Evolutionary conservation across 1,284 basidiomycete genomes (phyloP).

Genomic region (Phylloboletellus chloephorus): DNA sequence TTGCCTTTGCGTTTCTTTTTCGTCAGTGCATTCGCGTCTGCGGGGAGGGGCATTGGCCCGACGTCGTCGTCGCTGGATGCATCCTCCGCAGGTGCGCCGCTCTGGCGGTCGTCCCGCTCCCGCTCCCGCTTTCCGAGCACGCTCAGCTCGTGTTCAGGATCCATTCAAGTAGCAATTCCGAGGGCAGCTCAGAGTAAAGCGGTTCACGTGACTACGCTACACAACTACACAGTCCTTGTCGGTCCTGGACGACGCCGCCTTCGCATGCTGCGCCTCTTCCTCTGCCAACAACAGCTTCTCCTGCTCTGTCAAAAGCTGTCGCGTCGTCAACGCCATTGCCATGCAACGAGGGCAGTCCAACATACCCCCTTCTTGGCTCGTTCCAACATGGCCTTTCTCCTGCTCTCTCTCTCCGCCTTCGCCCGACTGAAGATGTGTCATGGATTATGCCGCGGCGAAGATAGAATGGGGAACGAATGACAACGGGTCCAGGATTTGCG

Average conservation of each 20-base stretch:
- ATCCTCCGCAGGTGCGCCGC: not conserved
- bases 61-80: conserved; percentile 56
- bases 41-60: conserved; percentile 72
- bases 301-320: conserved; percentile 45
- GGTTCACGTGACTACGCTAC: conserved; percentile 36
- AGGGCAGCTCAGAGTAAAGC: not conserved
- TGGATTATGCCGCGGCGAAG: conserved; percentile 54
- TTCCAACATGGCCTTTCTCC: conserved; percentile 58
- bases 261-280: conserved; percentile 37
- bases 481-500: conserved; percentile 35
- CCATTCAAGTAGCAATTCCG: conserved; percentile 5
- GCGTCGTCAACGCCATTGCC: conserved; percentile 8
- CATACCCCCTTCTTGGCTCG: conserved; percentile 60
- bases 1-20: conserved; percentile 74
- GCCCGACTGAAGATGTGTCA: conserved; percentile 50
- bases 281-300: conserved; percentile 60
- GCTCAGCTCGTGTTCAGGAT: conserved; percentile 35
- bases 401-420: conserved; percentile 62
- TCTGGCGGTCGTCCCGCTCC: conserved; percentile 34
- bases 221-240: conserved; percentile 55
- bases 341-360: not conserved
- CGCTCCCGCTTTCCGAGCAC: conserved; percentile 65
- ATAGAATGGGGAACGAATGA: conserved; percentile 61
- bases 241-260: conserved; percentile 26
- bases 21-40: conserved; percentile 32